Conservation (phyloP, 768 basidiomycete species). For the Lactifluus volemus region DNA sequence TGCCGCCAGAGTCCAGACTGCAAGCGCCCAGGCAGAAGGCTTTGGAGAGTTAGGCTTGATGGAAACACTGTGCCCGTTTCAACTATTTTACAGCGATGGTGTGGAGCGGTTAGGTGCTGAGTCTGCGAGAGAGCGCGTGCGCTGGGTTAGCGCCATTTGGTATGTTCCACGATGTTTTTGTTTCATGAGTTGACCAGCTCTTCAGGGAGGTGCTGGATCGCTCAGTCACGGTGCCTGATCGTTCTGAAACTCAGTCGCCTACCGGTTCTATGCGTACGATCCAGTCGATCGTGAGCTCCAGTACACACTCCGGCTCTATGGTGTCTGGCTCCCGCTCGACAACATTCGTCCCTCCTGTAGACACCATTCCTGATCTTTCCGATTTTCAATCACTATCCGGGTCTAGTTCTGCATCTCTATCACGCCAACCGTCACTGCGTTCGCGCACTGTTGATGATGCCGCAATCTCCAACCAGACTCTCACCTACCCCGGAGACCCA, state of each 20-base stretch:
- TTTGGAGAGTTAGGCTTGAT: slow-evolving; percentile 38
- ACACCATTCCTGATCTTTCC: slow-evolving; percentile 59
- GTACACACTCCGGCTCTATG: slow-evolving; percentile 40
- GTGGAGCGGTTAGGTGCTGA: slow-evolving; percentile 86
- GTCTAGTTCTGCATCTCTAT: slow-evolving; percentile 33
- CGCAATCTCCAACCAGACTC: slow-evolving; percentile 54
- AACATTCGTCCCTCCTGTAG: slow-evolving; percentile 69
- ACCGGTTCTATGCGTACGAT: slow-evolving; percentile 63
- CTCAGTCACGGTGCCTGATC: slow-evolving; percentile 42
- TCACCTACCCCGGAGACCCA: slow-evolving; percentile 64
- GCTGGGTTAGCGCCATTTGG: slow-evolving; percentile 92
- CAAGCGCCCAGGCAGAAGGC: slow-evolving; percentile 31
- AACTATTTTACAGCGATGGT: slow-evolving; percentile 83
- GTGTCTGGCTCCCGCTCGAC: slow-evolving; percentile 66
- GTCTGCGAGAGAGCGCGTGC: slow-evolving; percentile 74
- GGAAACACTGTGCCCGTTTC: slow-evolving; percentile 82
- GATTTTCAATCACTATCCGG: slow-evolving; percentile 47
- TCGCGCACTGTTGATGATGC: slow-evolving; percentile 67
- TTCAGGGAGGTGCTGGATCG: slow-evolving; percentile 73
- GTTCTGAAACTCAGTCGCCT: slow-evolving; percentile 42
- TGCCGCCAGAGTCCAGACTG: slow-evolving; percentile 60
- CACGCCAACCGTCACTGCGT: slow-evolving; percentile 42
- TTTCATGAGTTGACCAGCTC: background rate
- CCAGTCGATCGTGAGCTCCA: slow-evolving; percentile 39
- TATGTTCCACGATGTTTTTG: slow-evolving; percentile 28